These are phyloP conservation scores for Bipolaris oryzae DNA, from an alignment of 2,329 filamentous ascomycete species.

Conservation along the genomic window DNA sequence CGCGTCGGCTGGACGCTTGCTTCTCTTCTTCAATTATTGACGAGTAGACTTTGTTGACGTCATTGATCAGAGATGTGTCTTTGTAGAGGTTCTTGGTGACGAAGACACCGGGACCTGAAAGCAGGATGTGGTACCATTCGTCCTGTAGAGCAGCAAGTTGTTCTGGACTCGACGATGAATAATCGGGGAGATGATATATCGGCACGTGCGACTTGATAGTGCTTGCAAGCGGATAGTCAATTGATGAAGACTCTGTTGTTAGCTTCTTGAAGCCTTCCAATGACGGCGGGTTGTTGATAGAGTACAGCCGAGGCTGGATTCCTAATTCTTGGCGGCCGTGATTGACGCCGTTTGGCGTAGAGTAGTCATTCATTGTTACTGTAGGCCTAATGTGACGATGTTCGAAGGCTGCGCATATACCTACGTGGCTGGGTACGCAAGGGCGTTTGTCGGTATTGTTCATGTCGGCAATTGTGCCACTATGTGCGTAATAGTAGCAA, in stretches of 20 bases:
- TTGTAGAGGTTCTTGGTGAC: conserved; percentile 54
- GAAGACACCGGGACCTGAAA: conserved; percentile 64
- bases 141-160: conserved; percentile 58
- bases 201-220: conserved; percentile 59
- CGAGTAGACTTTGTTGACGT: conserved; percentile 30
- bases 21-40: conserved; percentile 55
- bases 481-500: too few relatives aligned
- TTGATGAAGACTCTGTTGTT: conserved; percentile 50
- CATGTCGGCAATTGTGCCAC: not conserved
- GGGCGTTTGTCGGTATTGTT: not conserved
- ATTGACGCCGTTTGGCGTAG: not conserved
- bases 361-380: not conserved
- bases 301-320: conserved; percentile 37
- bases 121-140: conserved; percentile 65
- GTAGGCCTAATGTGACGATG: too few relatives aligned
- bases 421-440: not conserved
- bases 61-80: conserved; percentile 41
- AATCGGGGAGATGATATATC: conserved; percentile 58
- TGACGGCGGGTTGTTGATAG: conserved; percentile 41
- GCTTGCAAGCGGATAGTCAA: conserved; percentile 56
- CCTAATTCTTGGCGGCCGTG: conserved; percentile 7
- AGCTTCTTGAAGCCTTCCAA: conserved; percentile 54
- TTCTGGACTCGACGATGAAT: conserved; percentile 41
- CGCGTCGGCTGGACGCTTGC: conserved; percentile 53
- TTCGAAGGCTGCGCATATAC: not conserved